Base-by-base conservation (phyloP, 768 basidiomycete species). In the Lactarius indigo region DNA sequence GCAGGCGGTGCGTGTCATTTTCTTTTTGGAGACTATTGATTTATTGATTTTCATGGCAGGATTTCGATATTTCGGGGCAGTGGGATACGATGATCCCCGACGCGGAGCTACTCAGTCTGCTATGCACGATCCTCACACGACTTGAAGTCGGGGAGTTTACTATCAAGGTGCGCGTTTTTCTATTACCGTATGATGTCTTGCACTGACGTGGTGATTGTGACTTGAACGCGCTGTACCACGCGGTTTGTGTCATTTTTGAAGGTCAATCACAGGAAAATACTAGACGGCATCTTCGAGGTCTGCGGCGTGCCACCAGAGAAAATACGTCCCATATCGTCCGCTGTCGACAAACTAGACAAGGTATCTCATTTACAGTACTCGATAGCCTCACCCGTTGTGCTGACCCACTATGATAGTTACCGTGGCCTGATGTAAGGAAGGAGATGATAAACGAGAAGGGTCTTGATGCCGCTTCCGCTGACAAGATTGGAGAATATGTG, bases 81-180 rank as follows among this genome's bases (percentile, higher is more conserved):
- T 98, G 92, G 88, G 97, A 99, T 76, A 79, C 93, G 4, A 99
- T 99, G 97, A 92, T 99, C 63, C 92, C 97, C 10, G 97, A 98
- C 74, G 92, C 93, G 1, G 97, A 99, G 75, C 76, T 97, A 31
- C 83, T 98, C 68, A 87, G 88, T 69, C 76, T 98, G 66, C 72
- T 93, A 1, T 92, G 89, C 72, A 93, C 94, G 8, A 84, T 96
- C 35, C 79, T 98, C 60, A 84, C 86, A 0, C 85, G 83, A 64
- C 82, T 99, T 12, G 93, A 97, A 61, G 89, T 99, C 23, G 95
- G 95, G 54, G 96, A 97, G 44, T 99, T 92, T 74, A 94, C 91
- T 1, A 80, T 99, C 82, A 98, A 98, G 84, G 92, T 90, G 61
- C 50, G 76, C 57, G 2, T 6, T 12, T 37, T 15, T 15, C 33